Base-by-base conservation (phyloP, 257 asterid genomes). In the Oldenlandia corymbosa region DNA sequence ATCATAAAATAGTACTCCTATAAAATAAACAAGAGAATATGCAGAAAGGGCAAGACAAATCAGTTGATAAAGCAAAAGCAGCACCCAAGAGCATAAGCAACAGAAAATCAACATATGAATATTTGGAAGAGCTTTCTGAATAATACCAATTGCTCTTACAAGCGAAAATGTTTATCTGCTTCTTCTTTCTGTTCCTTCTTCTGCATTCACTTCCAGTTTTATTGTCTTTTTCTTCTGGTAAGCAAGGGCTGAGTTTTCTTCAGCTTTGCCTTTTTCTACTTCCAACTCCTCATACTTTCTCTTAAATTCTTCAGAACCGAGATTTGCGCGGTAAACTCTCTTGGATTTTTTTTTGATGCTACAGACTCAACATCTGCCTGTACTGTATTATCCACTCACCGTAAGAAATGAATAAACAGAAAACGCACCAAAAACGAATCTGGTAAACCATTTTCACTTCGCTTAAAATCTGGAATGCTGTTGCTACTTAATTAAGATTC, bases 361-460 rank as follows among this genome's bases (percentile, higher is more conserved):
- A 93, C 85, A n/a, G 96, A 87, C 82, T 93, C 99, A 66, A 93
- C 97, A 49, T 93, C 99, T 47, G 96, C 99, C 99, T 93, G 88
- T 45, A 69, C 60, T 58, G n/a, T n/a, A n/a, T n/a, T n/a, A n/a
- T 64, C 24, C 52, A 1, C 45, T 32, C 46, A 57, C n/a, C 1
- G 9, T 32, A n/a, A 8, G 41, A 30, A n/a, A 32, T 11, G 1
- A 23, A 32, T 31, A 31, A 57, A 8, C 41, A 45, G 2, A 62
- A 45, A 46, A 13, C 56, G 56, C 55, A 62, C 30, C 23, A 43
- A n/a, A 7, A 34, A 45, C 6, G 17, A n/a, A 1, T 57, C 18
- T 57, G 28, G n/a, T 32, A 57, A 32, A 62, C 8, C 13, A 43
- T 13, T 6, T n/a, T 30, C 21, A 27, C 5, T 26, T 26, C 3